A percentile compares a stretch with the other conserved stretches of the same genome.
Conservation (phyloP, 2,329 filamentous ascomycete species). For the Penicillium sp. region DNA sequence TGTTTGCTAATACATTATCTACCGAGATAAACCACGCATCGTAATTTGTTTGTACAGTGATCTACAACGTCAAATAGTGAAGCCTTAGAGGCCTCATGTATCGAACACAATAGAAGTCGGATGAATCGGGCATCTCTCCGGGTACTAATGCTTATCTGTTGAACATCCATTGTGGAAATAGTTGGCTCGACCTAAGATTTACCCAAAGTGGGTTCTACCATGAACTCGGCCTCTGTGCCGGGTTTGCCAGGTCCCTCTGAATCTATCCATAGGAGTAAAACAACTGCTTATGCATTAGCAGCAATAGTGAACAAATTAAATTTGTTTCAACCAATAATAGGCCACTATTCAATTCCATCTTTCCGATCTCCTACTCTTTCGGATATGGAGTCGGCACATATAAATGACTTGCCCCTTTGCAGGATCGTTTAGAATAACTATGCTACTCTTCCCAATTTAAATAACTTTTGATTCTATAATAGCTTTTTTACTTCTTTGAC, state of each 20-base stretch:
- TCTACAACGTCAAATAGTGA: not conserved
- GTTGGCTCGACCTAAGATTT: not conserved
- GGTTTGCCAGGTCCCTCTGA: not conserved
- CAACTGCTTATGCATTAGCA: not conserved
- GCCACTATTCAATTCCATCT: not conserved
- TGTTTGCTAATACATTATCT: not conserved
- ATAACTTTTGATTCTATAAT: not conserved
- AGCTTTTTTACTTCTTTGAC: not conserved
- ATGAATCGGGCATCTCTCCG: not conserved
- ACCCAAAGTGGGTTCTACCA: not conserved
- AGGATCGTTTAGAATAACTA: not conserved
- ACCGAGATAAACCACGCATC: not conserved
- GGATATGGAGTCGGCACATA: slow-evolving; percentile 6
- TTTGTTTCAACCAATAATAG: not conserved
- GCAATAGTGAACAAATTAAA: not conserved
- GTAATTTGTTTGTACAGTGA: not conserved
- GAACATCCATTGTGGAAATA: not conserved
- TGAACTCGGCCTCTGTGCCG: slow-evolving; percentile 10
- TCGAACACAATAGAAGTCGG: not conserved
- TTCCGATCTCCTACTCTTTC: not conserved
- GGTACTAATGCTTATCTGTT: not conserved
- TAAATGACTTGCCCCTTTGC: slow-evolving; percentile 1
- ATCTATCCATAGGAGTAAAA: slow-evolving; percentile 3
- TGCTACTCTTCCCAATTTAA: not conserved
- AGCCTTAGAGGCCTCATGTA: not conserved